Percentiles rank a stretch among this genome's conserved stretches.
Evolutionary conservation across 805 yeast genomes (phyloP).

Genomic region (Pachysolen tannophilus): DNA sequence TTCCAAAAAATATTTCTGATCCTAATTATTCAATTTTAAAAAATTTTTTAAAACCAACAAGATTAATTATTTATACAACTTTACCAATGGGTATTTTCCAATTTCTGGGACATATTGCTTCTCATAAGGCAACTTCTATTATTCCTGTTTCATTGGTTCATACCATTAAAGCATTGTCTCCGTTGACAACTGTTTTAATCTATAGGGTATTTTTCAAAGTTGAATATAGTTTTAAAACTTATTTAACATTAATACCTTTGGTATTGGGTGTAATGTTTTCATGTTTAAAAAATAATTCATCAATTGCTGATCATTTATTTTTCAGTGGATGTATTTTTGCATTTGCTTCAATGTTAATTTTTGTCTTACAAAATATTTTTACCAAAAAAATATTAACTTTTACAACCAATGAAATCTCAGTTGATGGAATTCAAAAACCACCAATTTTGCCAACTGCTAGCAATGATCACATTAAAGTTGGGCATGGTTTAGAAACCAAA

Average conservation of each 20-base stretch:
- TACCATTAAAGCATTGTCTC: slow-evolving; percentile 87
- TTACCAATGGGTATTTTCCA: slow-evolving; percentile 95
- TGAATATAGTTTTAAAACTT: slow-evolving; percentile 57
- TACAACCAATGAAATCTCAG: slow-evolving; percentile 16
- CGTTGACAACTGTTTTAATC: slow-evolving; percentile 77
- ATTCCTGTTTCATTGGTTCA: slow-evolving; percentile 95
- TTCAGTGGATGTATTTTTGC: slow-evolving; percentile 41
- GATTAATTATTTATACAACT: slow-evolving; percentile 50
- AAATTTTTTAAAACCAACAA: slow-evolving; percentile 47
- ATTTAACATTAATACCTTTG: slow-evolving; percentile 71
- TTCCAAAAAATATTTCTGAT: slow-evolving; percentile 30
- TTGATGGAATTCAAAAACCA: background rate
- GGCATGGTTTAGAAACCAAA: slow-evolving; percentile 30
- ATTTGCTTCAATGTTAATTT: slow-evolving; percentile 51
- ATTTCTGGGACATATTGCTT: slow-evolving; percentile 82
- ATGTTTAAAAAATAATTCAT: slow-evolving; percentile 32
- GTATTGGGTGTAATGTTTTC: slow-evolving; percentile 80
- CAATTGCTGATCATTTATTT: slow-evolving; percentile 16
- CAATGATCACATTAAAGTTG: no score
- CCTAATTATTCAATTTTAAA: slow-evolving; percentile 19
- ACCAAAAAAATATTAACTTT: slow-evolving; percentile 66
- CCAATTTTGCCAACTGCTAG: background rate
- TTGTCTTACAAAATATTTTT: slow-evolving; percentile 72
- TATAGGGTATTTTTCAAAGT: slow-evolving; percentile 56
- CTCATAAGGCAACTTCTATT: slow-evolving; percentile 85